A percentile compares a stretch with the other conserved stretches of the same genome.
Conservation (phyloP, 23 red algal genomes). For the Agarophyton chilense region DNA sequence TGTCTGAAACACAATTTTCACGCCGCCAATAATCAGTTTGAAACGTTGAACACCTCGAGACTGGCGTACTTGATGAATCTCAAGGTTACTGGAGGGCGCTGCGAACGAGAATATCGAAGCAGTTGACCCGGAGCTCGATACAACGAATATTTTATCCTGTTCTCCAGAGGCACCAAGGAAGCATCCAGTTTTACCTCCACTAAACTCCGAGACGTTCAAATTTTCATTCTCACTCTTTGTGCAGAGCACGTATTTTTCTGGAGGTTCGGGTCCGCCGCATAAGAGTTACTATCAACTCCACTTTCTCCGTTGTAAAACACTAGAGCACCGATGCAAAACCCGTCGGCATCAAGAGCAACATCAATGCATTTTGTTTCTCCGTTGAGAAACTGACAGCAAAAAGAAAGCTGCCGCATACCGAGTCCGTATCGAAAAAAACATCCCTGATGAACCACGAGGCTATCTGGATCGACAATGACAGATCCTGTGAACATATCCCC, state of each 20-base stretch:
- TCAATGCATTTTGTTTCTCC: constrained; percentile 36
- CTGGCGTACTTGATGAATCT: not conserved
- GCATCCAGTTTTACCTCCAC: constrained; percentile 37
- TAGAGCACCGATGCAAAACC: constrained; percentile 40
- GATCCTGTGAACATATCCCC: constrained; percentile 22
- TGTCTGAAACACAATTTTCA: constrained; percentile 35
- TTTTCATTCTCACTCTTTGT: constrained; percentile 36
- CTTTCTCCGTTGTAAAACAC: constrained; percentile 52
- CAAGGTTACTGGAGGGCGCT: not conserved
- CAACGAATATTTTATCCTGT: constrained; percentile 42
- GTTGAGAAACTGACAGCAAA: constrained; percentile 34
- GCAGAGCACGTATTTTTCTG: constrained; percentile 44
- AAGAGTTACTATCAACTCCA: not conserved
- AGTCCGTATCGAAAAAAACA: constrained; percentile 44
- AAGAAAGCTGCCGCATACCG: not conserved
- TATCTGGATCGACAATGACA: constrained; percentile 12
- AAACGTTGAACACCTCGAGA: constrained; percentile 51
- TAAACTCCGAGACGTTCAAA: constrained; percentile 56
- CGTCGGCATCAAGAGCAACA: constrained; percentile 49
- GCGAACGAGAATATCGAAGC: constrained; percentile 53
- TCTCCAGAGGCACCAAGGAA: constrained; percentile 39
- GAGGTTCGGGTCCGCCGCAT: constrained; percentile 10
- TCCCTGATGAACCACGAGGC: constrained; percentile 18
- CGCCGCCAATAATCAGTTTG: constrained; percentile 5
- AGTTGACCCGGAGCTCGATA: constrained; percentile 32